Percentiles rank a stretch among this genome's conserved stretches.
Conservation (phyloP, 257 asterid species). For the Agastache rugosa region DNA sequence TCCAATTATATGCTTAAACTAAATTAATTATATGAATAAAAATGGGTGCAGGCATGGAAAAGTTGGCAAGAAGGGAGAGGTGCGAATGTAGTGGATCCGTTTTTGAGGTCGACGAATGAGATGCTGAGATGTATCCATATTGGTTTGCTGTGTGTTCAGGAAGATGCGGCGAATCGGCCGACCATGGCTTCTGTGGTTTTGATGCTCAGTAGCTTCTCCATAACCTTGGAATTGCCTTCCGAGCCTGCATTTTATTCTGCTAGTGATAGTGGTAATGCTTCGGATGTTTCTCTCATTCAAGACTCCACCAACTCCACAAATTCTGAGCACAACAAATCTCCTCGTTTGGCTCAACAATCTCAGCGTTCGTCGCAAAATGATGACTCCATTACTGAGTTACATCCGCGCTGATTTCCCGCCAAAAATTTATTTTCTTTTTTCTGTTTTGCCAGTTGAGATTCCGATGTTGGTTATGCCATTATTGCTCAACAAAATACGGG, state of each 20-base stretch:
- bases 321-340: not conserved
- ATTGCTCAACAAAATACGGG: too few relatives aligned
- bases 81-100: constrained; percentile 36
- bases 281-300: not conserved
- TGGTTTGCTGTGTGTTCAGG: constrained; percentile 46
- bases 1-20: too few relatives aligned
- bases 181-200: constrained; percentile 42
- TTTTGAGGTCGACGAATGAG: constrained; percentile 31
- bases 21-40: too few relatives aligned
- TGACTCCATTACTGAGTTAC: constrained; percentile 20
- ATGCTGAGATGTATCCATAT: constrained; percentile 44
- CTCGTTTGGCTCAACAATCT: not conserved
- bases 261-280: not conserved
- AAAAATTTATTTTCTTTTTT: too few relatives aligned
- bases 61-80: constrained; percentile 38
- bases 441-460: too few relatives aligned
- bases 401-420: constrained; percentile 28
- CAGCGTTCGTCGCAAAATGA: constrained; percentile 25
- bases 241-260: constrained; percentile 40
- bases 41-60: constrained; percentile 44
- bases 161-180: constrained; percentile 38
- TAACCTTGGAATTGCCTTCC: constrained; percentile 33
- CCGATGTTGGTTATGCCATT: too few relatives aligned
- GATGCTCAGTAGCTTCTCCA: constrained; percentile 40
- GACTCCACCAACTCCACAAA: not conserved